phyloP scores from a whole-genome alignment of 2,329 filamentous ascomycete genomes.

The Fusarium abutilonis region DNA sequence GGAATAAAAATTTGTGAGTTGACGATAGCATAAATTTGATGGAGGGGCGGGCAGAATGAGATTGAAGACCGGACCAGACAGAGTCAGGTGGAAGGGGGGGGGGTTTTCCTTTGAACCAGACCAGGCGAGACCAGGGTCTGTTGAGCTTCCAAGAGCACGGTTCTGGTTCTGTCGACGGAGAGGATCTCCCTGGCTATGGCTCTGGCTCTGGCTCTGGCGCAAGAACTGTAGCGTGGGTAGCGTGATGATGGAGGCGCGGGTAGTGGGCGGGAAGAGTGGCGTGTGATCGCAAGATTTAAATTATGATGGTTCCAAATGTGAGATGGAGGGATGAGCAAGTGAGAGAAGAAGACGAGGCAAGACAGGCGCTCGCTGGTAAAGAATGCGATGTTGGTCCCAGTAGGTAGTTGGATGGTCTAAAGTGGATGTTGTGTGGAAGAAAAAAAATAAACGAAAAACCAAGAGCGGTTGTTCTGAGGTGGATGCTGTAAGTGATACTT shows the following conservation, averaged over 20 bases:
- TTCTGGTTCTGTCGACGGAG: neutral
- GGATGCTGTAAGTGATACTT: slow-evolving; percentile 30
- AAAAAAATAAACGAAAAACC: slow-evolving; percentile 31
- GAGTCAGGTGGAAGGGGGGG: slow-evolving; percentile 42
- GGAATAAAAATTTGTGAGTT: slow-evolving; percentile 2
- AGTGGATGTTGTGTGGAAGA: slow-evolving; percentile 33
- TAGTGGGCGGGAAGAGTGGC: slow-evolving; percentile 42
- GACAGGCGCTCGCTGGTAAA: slow-evolving; percentile 10
- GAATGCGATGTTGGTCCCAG: slow-evolving; percentile 16
- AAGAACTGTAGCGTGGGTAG: slow-evolving; percentile 29
- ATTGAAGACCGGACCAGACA: neutral
- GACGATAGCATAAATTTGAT: slow-evolving; percentile 38
- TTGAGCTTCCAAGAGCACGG: slow-evolving; percentile 37
- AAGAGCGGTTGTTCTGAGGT: slow-evolving; percentile 30
- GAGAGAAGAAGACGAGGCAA: slow-evolving; percentile 3
- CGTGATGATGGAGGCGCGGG: slow-evolving; percentile 44
- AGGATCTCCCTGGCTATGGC: slow-evolving; percentile 15
- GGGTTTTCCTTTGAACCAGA: slow-evolving; percentile 13
- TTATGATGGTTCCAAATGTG: slow-evolving; percentile 33
- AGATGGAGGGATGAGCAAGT: slow-evolving; percentile 24
- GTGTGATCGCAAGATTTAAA: slow-evolving; percentile 41
- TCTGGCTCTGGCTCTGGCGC: slow-evolving; percentile 8
- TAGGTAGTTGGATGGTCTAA: slow-evolving; percentile 3
- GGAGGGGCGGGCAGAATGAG: slow-evolving; percentile 30
- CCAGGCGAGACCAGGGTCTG: slow-evolving; percentile 34